These are phyloP conservation scores for Pelargonium cotyledonis DNA, from an alignment of 441 rosid genomes.

Conservation along the genomic window DNA sequence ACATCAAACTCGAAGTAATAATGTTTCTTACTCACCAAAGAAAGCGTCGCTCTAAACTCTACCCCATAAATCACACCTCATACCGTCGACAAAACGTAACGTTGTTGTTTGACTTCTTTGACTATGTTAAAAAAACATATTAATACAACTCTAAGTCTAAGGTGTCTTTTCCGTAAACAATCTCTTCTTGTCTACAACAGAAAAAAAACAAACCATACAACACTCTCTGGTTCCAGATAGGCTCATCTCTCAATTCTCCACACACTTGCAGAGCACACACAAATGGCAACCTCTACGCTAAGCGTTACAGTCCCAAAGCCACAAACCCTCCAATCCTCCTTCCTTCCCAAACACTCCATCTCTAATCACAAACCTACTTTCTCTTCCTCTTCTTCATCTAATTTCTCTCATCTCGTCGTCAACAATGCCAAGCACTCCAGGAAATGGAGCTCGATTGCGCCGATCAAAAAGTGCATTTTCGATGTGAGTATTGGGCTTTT, in stretches of 20 bases:
- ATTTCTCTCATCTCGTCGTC: not conserved
- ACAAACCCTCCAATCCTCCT: not conserved
- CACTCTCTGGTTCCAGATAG: slow-evolving; percentile 2
- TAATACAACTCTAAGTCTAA: no score
- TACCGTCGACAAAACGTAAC: no score
- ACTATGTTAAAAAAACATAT: no score
- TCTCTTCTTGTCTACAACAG: no score
- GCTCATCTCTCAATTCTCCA: not conserved
- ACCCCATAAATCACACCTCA: no score
- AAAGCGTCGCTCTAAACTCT: no score
- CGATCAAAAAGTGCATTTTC: slow-evolving; percentile 28
- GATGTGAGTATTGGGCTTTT: slow-evolving; percentile 55
- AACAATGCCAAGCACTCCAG: slow-evolving; percentile 15
- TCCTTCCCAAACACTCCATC: not conserved
- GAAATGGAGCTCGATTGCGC: slow-evolving; percentile 15
- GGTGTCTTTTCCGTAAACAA: no score
- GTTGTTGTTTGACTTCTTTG: no score
- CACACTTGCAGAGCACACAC: no score
- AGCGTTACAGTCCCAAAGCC: slow-evolving; percentile 1
- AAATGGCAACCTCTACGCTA: not conserved
- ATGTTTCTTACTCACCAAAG: no score
- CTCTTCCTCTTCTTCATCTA: not conserved
- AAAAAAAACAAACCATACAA: not conserved
- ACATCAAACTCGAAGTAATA: no score
- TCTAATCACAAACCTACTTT: not conserved